Evolutionary conservation across 75 land plant species (phyloP), one percentile per base, ranked within the genome.

Genomic region (Isoetes taiwanensis): DNA sequence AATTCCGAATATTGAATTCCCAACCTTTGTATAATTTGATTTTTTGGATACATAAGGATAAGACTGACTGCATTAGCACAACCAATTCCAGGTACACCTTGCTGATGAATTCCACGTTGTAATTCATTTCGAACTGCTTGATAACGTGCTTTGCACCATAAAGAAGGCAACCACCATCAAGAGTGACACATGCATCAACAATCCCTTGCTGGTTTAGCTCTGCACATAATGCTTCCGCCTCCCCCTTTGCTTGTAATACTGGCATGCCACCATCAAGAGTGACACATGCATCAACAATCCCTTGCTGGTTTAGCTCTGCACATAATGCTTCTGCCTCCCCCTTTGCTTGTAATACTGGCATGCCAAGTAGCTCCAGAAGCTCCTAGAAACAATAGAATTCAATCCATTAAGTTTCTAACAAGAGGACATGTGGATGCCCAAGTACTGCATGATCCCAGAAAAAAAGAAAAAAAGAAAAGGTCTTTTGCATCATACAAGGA

Each of bases 231-330:
- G 76, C 90, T 69, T 89, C 96, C 33, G 96, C 96, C 58, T 89
- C 96, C 16, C 74, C 64, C 35, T 59, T 68, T 28, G 96, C 85
- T 57, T 59, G 69, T 12, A 89, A 32, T 20, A 89, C 77, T 5
- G 96, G 96, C 71, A 89, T 72, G 12, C 90, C 90, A 33, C n/a
- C n/a, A n/a, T n/a, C n/a, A n/a, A n/a, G n/a, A 54, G 96, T 89
- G 24, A 89, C 70, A 67, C 96, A 89, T 39, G 96, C 96, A 72
- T 84, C 78, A 14, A 89, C 90, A 57, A 52, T 34, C 31, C 96
- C 96, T 61, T 84, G 74, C 39, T 52, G 41, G 32, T 89, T 68
- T 32, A 89, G 60, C 52, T 84, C 78, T 1, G 85, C 96, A 78
- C 96, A 89, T 19, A 89, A 75, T 29, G 76, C 90, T 69, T 89